Conservation (phyloP, 1,139 yeast species). For the Geotrichum carabidarum region DNA sequence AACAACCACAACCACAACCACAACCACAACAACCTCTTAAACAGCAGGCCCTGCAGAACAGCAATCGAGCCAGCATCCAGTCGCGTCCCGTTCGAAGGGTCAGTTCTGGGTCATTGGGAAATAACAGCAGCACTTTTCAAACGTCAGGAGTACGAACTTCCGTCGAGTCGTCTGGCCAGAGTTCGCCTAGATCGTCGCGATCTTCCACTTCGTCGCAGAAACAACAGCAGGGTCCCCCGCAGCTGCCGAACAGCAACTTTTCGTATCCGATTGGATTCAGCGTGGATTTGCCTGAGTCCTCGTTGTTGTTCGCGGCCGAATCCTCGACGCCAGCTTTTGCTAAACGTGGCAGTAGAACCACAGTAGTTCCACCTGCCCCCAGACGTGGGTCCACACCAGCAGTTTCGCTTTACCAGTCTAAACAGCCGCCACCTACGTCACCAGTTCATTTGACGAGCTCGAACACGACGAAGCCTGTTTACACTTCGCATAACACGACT, state of each 20-base stretch:
- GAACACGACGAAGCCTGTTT: no score
- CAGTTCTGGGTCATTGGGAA: background rate
- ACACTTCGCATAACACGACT: background rate
- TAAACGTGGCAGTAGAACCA: background rate
- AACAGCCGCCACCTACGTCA: background rate
- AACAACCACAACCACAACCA: background rate
- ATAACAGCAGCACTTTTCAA: background rate
- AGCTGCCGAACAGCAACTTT: background rate
- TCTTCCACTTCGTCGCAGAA: slow-evolving; percentile 4
- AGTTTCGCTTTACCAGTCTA: background rate
- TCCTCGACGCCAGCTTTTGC: background rate
- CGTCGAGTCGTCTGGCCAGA: background rate
- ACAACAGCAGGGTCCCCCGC: background rate
- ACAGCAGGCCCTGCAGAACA: background rate
- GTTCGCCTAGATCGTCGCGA: slow-evolving; percentile 4
- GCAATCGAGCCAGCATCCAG: background rate
- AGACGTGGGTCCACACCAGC: slow-evolving; percentile 5
- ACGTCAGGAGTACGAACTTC: background rate
- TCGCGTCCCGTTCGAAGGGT: background rate
- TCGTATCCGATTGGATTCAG: slow-evolving; percentile 6
- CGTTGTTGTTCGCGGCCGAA: background rate
- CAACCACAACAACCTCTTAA: background rate
- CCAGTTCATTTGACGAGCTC: background rate
- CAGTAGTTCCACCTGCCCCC: background rate
- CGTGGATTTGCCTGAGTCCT: slow-evolving; percentile 3